Base-by-base conservation (phyloP, 2,329 filamentous ascomycete species). In the Diaporthe sp. region DNA sequence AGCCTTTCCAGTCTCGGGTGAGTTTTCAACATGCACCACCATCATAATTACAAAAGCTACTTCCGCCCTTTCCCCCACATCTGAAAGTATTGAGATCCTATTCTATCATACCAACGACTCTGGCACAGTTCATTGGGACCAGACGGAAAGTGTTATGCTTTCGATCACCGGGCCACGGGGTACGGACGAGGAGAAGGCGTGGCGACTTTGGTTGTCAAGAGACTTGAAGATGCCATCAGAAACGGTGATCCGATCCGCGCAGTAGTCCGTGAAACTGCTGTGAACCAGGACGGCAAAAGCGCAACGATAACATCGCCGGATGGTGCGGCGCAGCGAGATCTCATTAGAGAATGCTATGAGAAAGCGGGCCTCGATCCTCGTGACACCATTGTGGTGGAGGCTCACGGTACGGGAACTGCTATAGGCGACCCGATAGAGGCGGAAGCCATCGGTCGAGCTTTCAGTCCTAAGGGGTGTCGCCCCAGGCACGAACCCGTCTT, bases 321-420 rank as follows among this genome's bases (percentile, higher is more conserved):
- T 9, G 19, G 17, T 0, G 55, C 55, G 3, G 55, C 55, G 15
- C 55, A 58, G 19, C 17, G 12, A 6, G 7, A n/a, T 3, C 88
- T 90, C 67, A 91, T 91, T 70, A 81, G 80, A 39, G 78, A 81
- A 0, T 82, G 87, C 0, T 92, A 92, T 76, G 75, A 79, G 4
- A 82, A 81, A 15, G 85, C 86, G 0, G 86, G 84, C 1, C 83
- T 90, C 3, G 80, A 85, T 58, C 84, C 85, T 39, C 74, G 79
- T 1, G 82, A 87, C 44, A 90, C 88, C 22, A 12, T 10, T 7
- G 1, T 44, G 39, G 49, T 72, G 2, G 68, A 72, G 37, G 68
- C 68, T 3, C 68, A 72, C 10, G 68, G 68, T 12, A 72, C 68
- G 0, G 68, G 68, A 2, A 72, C 68, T 2, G 3, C 19, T 1